Percentiles rank a stretch among this genome's conserved stretches.
These are phyloP conservation scores for Arthrinium phaeospermum DNA, from an alignment of 2,329 filamentous ascomycete genomes.

Conservation along the genomic window DNA sequence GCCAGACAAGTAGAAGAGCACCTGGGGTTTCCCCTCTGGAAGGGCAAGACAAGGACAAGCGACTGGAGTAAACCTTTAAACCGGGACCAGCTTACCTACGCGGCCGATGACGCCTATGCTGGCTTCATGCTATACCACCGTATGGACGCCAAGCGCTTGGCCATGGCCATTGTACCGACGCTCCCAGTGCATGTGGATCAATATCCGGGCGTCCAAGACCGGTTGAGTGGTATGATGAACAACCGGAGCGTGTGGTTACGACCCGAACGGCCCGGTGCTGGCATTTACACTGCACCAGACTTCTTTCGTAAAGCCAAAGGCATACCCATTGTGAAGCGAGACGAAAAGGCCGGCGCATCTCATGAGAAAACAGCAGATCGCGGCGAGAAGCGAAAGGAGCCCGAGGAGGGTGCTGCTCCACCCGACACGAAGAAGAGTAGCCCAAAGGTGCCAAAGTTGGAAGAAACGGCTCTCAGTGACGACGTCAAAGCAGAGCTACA, in stretches of 20 bases:
- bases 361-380: background rate
- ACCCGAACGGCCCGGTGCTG: background rate
- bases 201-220: background rate
- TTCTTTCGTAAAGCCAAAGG: constrained; percentile 13
- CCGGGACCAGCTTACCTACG: constrained; percentile 29
- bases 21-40: constrained; percentile 33
- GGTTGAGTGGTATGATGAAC: background rate
- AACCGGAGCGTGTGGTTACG: background rate
- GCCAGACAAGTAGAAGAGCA: constrained; percentile 29
- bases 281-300: constrained; percentile 5
- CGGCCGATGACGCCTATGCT: constrained; percentile 35
- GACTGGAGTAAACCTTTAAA: constrained; percentile 31
- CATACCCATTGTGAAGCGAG: background rate
- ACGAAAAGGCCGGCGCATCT: background rate
- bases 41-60: constrained; percentile 30
- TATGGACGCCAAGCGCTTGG: constrained; percentile 33
- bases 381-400: background rate
- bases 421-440: background rate
- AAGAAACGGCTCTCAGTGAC: background rate
- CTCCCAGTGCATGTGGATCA: constrained; percentile 30
- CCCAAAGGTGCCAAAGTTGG: background rate
- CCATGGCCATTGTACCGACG: constrained; percentile 29
- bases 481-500: background rate
- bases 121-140: constrained; percentile 37
- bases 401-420: background rate